phyloP scores from a whole-genome alignment of 768 basidiomycete genomes.

The Termitomyces sp. region DNA sequence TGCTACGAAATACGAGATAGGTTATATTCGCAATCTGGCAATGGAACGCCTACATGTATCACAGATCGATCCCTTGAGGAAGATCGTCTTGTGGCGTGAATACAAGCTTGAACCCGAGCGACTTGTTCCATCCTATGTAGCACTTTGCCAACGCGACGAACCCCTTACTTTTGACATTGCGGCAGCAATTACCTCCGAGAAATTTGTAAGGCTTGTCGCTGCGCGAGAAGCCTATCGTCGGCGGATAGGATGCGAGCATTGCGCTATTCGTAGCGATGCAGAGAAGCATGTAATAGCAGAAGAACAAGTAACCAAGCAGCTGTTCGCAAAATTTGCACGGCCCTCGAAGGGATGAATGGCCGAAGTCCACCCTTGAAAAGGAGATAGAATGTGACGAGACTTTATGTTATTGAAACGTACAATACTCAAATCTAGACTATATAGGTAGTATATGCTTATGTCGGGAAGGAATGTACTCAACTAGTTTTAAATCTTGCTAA shows the following conservation, averaged over 20 bases:
- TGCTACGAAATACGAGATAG: conserved; percentile 30
- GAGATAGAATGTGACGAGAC: background rate
- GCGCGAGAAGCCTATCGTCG: conserved; percentile 28
- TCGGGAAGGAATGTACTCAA: background rate
- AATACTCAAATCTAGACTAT: background rate
- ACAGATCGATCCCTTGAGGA: conserved; percentile 28
- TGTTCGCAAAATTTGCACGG: background rate
- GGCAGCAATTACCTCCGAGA: conserved; percentile 27
- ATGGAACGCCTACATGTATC: conserved; percentile 24
- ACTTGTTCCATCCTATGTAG: conserved; percentile 25
- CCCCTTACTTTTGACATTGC: conserved; percentile 31
- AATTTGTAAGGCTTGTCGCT: conserved; percentile 30
- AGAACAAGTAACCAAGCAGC: conserved; percentile 1
- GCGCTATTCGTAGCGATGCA: background rate
- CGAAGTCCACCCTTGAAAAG: background rate
- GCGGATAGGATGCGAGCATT: conserved; percentile 19
- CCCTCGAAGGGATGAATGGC: too few species aligned
- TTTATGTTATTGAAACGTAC: background rate
- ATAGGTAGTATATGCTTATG: background rate
- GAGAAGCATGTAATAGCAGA: conserved; percentile 6
- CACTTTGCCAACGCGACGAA: conserved; percentile 26
- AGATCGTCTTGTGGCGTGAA: conserved; percentile 33
- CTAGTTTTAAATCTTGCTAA: conserved; percentile 2
- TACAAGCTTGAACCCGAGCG: conserved; percentile 28
- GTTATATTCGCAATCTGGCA: conserved; percentile 23